phyloP scores from a whole-genome alignment of 2,329 filamentous ascomycete genomes.

The Monilinia aucupariae region DNA sequence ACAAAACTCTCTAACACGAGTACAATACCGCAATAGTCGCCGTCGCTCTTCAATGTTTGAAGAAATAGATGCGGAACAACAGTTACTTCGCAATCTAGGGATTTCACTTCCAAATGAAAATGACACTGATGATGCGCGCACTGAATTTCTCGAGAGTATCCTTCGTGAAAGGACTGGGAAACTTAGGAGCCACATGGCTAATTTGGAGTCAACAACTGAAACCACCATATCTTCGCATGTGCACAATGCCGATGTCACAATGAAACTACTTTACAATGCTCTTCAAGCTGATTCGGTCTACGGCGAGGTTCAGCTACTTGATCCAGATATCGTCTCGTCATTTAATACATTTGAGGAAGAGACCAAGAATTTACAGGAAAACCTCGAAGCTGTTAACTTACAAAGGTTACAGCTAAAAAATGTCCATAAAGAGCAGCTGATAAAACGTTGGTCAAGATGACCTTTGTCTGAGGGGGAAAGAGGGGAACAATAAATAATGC shows the following conservation, averaged over 20 bases:
- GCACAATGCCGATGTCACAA: constrained; percentile 43
- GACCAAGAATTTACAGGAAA: constrained; percentile 38
- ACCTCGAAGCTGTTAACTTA: constrained; percentile 36
- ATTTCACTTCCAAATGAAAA: constrained; percentile 40
- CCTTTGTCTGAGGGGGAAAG: constrained; percentile 9
- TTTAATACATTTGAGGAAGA: constrained; percentile 38
- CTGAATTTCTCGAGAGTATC: constrained; percentile 29
- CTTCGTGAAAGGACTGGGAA: constrained; percentile 40
- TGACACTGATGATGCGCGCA: constrained; percentile 25
- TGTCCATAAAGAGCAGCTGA: constrained; percentile 45
- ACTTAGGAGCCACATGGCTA: constrained; percentile 41
- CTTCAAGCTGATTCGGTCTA: constrained; percentile 49
- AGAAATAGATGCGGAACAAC: constrained; percentile 34
- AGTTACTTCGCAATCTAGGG: constrained; percentile 46
- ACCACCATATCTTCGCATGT: constrained; percentile 39
- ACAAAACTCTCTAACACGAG: constrained; percentile 19
- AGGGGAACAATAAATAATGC: not conserved
- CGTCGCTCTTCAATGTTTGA: constrained; percentile 35
- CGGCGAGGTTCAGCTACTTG: constrained; percentile 44
- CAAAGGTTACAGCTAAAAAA: constrained; percentile 39
- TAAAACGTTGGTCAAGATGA: constrained; percentile 40
- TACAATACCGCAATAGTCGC: constrained; percentile 30
- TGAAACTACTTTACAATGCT: constrained; percentile 47
- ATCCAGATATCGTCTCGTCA: constrained; percentile 48
- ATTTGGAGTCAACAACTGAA: constrained; percentile 49